Percentiles rank a stretch among this genome's conserved stretches.
Evolutionary conservation across 2,329 filamentous ascomycete genomes (phyloP).

Genomic region (Drechslera avenae): DNA sequence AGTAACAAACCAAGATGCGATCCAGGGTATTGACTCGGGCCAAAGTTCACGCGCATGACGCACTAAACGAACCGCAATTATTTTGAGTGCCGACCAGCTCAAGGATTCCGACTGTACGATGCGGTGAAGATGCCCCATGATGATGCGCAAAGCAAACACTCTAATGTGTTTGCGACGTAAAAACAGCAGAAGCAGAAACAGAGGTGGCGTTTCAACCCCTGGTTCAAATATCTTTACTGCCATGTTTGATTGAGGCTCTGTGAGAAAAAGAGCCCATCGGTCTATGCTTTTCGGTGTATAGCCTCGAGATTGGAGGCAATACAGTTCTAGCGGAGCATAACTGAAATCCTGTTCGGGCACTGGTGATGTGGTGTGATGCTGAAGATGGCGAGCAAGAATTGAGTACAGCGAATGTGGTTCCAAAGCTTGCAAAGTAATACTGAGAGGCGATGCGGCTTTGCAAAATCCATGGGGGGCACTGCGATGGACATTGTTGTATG

Average conservation of each 20-base stretch:
- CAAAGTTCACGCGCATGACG: slow-evolving; percentile 39
- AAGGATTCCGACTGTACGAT: slow-evolving; percentile 22
- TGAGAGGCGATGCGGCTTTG: not conserved
- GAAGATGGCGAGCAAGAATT: slow-evolving; percentile 37
- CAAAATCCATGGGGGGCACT: not conserved
- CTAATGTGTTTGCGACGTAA: slow-evolving; percentile 38
- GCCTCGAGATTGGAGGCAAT: slow-evolving; percentile 23
- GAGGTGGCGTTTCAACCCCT: slow-evolving; percentile 22
- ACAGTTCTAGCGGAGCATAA: slow-evolving; percentile 25
- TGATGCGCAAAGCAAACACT: slow-evolving; percentile 23
- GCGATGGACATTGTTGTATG: slow-evolving; percentile 12
- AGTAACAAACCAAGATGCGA: slow-evolving; percentile 33
- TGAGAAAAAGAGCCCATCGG: slow-evolving; percentile 32
- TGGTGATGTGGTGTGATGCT: slow-evolving; percentile 14
- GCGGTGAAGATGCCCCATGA: slow-evolving; percentile 34
- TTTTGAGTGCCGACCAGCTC: slow-evolving; percentile 30
- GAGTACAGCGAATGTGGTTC: slow-evolving; percentile 29
- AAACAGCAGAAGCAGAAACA: slow-evolving; percentile 41
- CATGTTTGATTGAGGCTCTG: slow-evolving; percentile 20
- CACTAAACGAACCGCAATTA: slow-evolving; percentile 32
- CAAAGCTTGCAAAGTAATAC: not conserved
- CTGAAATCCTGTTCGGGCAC: slow-evolving; percentile 11
- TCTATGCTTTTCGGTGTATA: slow-evolving; percentile 24
- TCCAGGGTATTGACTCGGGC: slow-evolving; percentile 42
- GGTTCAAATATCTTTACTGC: slow-evolving; percentile 28